Evolutionary conservation across 768 basidiomycete species (phyloP).

Genomic region (Tricholoma hemisulphureum): DNA sequence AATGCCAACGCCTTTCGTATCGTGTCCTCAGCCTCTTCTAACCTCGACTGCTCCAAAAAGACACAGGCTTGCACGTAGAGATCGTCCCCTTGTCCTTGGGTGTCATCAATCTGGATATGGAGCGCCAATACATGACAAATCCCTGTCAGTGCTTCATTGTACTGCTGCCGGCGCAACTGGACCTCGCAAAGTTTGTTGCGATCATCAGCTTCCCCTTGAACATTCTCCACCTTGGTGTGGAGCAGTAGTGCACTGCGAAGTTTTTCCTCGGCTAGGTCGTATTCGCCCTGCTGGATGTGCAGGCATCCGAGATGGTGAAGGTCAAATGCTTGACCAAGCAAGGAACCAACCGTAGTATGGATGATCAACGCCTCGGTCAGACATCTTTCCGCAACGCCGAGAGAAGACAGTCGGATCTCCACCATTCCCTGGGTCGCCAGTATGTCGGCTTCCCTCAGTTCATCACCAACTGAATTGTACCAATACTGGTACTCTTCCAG

Average conservation of each 20-base stretch:
- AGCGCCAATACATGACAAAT: constrained; percentile 16
- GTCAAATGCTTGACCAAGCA: constrained; percentile 19
- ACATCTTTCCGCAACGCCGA: background rate
- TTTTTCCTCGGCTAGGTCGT: constrained; percentile 11
- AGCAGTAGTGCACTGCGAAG: constrained; percentile 12
- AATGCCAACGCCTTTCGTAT: constrained; percentile 20
- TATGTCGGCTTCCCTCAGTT: background rate
- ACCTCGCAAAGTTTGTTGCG: constrained; percentile 15
- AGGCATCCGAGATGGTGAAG: constrained; percentile 16
- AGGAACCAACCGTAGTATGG: constrained; percentile 6
- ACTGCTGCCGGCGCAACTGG: constrained; percentile 7
- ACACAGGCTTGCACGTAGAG: constrained; percentile 25
- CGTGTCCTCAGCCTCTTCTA: constrained; percentile 19
- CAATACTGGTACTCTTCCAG: background rate
- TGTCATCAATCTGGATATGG: constrained; percentile 21
- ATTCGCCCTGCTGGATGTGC: constrained; percentile 7
- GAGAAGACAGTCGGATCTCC: background rate
- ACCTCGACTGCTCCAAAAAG: constrained; percentile 19
- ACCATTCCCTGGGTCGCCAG: constrained; percentile 7
- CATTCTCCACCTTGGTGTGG: constrained; percentile 13
- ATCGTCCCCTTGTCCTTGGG: constrained; percentile 25
- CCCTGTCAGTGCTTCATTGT: constrained; percentile 13
- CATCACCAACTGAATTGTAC: background rate
- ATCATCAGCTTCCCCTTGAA: constrained; percentile 21
- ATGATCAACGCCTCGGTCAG: constrained; percentile 2